Base-by-base conservation (phyloP, 192 early-diverging fungal genomes). In the Coemansia sp. region DNA sequence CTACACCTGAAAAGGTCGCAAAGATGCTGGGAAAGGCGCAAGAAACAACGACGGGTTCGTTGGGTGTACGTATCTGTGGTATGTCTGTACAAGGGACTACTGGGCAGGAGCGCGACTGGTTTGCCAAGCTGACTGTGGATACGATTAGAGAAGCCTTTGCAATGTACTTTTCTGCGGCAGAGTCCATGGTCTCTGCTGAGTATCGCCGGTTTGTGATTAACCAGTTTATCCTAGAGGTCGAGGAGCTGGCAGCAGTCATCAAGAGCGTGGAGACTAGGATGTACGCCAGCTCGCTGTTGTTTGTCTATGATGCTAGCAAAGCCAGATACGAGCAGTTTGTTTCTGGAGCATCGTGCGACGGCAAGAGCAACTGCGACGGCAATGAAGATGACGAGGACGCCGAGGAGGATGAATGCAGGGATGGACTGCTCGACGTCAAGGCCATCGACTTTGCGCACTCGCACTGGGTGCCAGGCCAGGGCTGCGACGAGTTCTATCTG, bases 391-490 rank as follows among this genome's bases (percentile, higher is more conserved):
- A 64, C 27, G 59, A 71, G 15, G 73, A 78, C 12, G 62, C 65
- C 15, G 74, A 78, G 2, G 78, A 70, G 32, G 84, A 71, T 7
- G 62, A 62, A n/a, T 6, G 53, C 13, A 32, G 29, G 4, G 63
- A 44, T 4, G 61, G 56, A 30, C 63, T 90, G 53, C 80, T 87
- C 1, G 87, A 92, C 63, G 70, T 93, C 59, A 86, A 86, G 29
- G 50, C 93, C 11, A 96, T 98, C 66, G 96, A 98, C 73, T 97
- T 96, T 91, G 93, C 89, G 3, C 95, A 95, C 76, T 90, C 93
- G 13, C 76, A 84, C 43, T 94, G 92, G 78, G 66, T 67, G 9
- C 74, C 86, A 27, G 84, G 84, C 24, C 64, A 76, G 50, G 90
- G 90, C 2, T 85, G 73, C 10, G 94, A 97, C 76, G 86, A 86